A percentile compares a stretch with the other conserved stretches of the same genome.
These are phyloP conservation scores for Suillus spraguei DNA, from an alignment of 768 basidiomycete genomes.

Conservation along the genomic window DNA sequence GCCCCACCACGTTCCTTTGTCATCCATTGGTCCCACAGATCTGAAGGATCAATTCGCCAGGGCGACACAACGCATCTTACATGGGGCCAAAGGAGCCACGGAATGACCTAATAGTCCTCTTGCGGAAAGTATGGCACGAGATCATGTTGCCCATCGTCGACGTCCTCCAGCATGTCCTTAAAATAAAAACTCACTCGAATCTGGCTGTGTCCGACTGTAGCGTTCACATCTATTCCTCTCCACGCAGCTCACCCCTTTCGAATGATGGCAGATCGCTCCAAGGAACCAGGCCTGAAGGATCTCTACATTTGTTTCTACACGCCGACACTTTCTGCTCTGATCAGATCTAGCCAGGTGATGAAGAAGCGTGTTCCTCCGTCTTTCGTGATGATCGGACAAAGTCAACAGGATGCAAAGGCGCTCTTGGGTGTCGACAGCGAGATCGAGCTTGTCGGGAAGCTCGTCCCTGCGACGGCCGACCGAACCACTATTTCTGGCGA, in stretches of 20 bases:
- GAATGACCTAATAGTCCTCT: not conserved
- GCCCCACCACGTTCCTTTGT: not conserved
- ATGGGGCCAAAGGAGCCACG: not conserved
- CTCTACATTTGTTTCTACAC: not conserved
- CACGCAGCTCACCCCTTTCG: not conserved
- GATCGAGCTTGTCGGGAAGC: not conserved
- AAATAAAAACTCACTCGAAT: not conserved
- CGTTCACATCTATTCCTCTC: not conserved
- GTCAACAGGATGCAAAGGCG: not conserved
- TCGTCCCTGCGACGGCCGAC: not conserved
- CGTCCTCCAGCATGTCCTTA: not conserved
- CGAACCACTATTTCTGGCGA: not conserved
- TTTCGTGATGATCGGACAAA: not conserved
- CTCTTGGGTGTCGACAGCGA: not conserved
- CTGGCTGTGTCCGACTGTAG: not conserved
- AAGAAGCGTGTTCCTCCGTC: not conserved
- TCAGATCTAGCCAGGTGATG: not conserved
- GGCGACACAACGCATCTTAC: not conserved
- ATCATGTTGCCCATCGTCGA: not conserved
- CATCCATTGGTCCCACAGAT: not conserved
- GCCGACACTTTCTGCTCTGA: not conserved
- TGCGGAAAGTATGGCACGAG: not conserved
- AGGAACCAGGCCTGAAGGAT: not conserved
- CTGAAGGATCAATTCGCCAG: not conserved
- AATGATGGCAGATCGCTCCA: not conserved